Evolutionary conservation across 73 alveolate genomes (phyloP), one percentile per base, ranked within the genome.

Genomic region (Tetrahymena malaccensis): DNA sequence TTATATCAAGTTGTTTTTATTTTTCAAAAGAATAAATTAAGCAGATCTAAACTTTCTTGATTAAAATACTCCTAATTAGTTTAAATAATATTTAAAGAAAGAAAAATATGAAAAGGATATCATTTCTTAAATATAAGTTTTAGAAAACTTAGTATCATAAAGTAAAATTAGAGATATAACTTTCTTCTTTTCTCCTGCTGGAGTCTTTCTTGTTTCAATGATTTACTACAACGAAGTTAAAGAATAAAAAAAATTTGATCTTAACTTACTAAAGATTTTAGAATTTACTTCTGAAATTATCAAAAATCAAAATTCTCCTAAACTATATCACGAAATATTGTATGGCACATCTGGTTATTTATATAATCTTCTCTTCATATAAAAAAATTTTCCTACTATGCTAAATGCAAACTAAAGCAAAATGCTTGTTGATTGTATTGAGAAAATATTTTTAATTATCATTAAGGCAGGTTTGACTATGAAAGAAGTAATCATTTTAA

Each of bases 281-380:
- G 83, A 40, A 34, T 22, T 43, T 31, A 43, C 83, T 43, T 43
- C 85, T 4, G 84, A 40, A 8, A 84, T 84, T 9, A 84, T 94
- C 5, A 93, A 89, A 43, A 43, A 89, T 70, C 94, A 93, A 17
- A 93, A 94, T 44, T 25, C 83, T 10, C 50, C 96, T n/a, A 97
- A 97, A 56, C 97, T 70, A n/a, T 70, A 70, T n/a, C 89, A 97
- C 85, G 99, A 99, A 96, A 84, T 99, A 17, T 97, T 99, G 70
- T 99, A 98, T 96, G 99, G 99, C 3, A 97, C 96, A 35, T 98
- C 99, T 35, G 99, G 99, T 0, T 98, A 97, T 96, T 95, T 99
- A 38, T 99, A 98, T 96, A 94, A 97, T 44, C 97, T 98, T 50
- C 97, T 98, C 44, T 55, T 96, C 55, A 94, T 99, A 10, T 97